Conservation (phyloP, 2,329 filamentous ascomycete species). For the Xylariaceae sp. region DNA sequence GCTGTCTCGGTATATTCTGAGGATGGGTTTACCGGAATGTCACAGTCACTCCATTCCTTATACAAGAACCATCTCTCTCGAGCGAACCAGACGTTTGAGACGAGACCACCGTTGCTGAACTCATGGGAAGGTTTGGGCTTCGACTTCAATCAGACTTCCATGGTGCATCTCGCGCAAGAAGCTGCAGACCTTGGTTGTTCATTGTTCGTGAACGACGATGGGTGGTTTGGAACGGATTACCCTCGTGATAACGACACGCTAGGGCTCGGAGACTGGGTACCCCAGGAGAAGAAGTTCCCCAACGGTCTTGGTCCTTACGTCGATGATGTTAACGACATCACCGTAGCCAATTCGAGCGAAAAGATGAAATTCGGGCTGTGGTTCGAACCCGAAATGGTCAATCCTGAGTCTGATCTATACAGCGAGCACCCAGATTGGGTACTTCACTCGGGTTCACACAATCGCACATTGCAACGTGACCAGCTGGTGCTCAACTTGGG, state of each 20-base stretch:
- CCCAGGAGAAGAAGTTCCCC: slow-evolving; percentile 56
- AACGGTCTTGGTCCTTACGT: slow-evolving; percentile 51
- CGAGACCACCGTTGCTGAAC: slow-evolving; percentile 55
- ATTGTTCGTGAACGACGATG: slow-evolving; percentile 63
- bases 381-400: slow-evolving; percentile 68
- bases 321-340: slow-evolving; percentile 45
- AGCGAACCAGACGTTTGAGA: slow-evolving; percentile 51
- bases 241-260: slow-evolving; percentile 54
- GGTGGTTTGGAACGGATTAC: slow-evolving; percentile 63
- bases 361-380: slow-evolving; percentile 60
- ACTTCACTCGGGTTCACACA: slow-evolving; percentile 52
- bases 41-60: slow-evolving; percentile 56
- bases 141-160: slow-evolving; percentile 52
- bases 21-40: slow-evolving; percentile 58
- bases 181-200: slow-evolving; percentile 57
- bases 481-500: slow-evolving; percentile 61
- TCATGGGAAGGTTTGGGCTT: slow-evolving; percentile 63
- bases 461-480: slow-evolving; percentile 51
- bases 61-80: slow-evolving; percentile 54
- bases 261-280: slow-evolving; percentile 61
- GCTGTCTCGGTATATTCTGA: slow-evolving; percentile 59
- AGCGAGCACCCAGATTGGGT: slow-evolving; percentile 61
- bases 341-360: slow-evolving; percentile 42
- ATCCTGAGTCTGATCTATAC: slow-evolving; percentile 58
- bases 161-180: slow-evolving; percentile 52